A percentile compares a stretch with the other conserved stretches of the same genome.
Conservation (phyloP, 345 rosid species). For the Syzygium oleosum region DNA sequence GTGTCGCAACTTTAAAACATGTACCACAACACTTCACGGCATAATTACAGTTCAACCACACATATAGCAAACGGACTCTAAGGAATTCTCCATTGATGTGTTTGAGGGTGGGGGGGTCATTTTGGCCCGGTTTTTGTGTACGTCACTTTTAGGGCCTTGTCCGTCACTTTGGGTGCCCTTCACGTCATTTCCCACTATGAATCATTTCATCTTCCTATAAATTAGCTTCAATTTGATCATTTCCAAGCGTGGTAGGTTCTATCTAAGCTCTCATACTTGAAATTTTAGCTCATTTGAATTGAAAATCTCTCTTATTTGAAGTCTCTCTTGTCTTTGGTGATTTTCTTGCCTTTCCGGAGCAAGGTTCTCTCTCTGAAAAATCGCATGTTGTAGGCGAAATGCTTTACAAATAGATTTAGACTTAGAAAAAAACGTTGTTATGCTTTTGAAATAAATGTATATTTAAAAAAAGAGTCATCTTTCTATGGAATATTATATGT, state of each 20-base stretch:
- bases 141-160: background rate
- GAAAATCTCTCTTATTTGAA: background rate
- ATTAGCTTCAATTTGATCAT: background rate
- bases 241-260: background rate
- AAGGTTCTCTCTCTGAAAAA: background rate
- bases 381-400: background rate
- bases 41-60: background rate
- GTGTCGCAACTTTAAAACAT: background rate
- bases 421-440: background rate
- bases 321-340: background rate
- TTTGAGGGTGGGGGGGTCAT: background rate
- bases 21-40: background rate
- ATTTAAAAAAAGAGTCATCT: accelerated
- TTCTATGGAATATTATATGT: accelerated
- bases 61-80: accelerated
- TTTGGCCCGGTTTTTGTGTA: background rate
- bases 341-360: background rate
- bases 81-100: background rate
- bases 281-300: background rate
- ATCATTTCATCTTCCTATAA: background rate
- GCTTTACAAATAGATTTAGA: accelerated
- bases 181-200: background rate
- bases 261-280: background rate
- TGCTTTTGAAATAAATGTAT: background rate
- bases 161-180: background rate